Evolutionary conservation across 2,329 filamentous ascomycete species (phyloP), one percentile per base, ranked within the genome.

Genomic region (Monosporascus sp.): DNA sequence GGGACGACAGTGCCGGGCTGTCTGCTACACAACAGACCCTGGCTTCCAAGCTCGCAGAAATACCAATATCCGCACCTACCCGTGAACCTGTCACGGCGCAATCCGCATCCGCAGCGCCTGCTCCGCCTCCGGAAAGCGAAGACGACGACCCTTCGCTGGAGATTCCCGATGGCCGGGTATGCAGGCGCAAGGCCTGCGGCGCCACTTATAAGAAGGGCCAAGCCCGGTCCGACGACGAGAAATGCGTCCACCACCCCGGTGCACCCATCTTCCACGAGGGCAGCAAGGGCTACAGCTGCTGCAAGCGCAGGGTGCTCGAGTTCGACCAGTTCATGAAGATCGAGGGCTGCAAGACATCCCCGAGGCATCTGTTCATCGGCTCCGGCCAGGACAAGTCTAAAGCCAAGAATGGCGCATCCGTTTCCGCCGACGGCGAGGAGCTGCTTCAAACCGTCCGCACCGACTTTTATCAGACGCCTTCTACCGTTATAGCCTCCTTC

Each of bases 251-350:
- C 67, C 94, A 99, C 72, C 92, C 94, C 0, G 94, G 94, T 5
- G 84, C 81, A 22, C 90, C 94, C 24, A 87, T 99, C 61, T 99
- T 99, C 75, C 94, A 99, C 70, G 94, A 99, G 76, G 94, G 94
- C 37, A 96, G 90, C 74, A 99, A 99, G 77, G 94, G 94, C 1
- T 99, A 94, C 80, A 91, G 86, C 55, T 99, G 94, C 78, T 99
- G 94, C 76, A 97, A 97, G 81, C 80, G 91, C 64, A 82, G 91
- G 38, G 94, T 99, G 54, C 75, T 99, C 55, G 94, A 99, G 68
- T 99, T 99, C 71, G 92, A 99, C 70, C 88, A 97, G 72, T 99
- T 99, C 73, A 86, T 99, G 86, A 94, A 89, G 72, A 93, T 99
- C 55, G 85, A 89, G 63, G 94, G 94, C 1, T 99, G 94, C 74